A percentile compares a stretch with the other conserved stretches of the same genome.
These are phyloP conservation scores for Entomortierella lignicola DNA, from an alignment of 192 early-diverging fungal species.

Conservation along the genomic window DNA sequence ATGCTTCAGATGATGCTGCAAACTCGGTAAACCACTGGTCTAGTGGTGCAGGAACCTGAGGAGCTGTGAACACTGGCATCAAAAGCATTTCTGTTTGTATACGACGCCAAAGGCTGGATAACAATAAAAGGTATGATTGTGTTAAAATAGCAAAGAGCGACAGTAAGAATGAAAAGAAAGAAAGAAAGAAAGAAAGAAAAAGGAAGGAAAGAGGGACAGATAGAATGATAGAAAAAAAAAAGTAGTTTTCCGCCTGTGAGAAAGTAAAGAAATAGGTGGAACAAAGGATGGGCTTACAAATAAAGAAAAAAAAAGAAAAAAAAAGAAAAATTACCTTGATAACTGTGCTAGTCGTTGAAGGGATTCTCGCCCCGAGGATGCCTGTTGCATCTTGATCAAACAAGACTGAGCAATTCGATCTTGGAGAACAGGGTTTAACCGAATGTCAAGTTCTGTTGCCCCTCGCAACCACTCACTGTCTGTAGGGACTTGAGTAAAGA, in stretches of 20 bases:
- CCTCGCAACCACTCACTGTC: constrained; percentile 10
- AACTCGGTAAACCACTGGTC: constrained; percentile 15
- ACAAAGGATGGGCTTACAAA: background rate
- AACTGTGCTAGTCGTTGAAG: constrained; percentile 10
- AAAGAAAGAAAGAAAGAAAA: background rate
- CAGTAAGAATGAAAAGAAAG: background rate
- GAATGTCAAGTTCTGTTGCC: constrained; percentile 13
- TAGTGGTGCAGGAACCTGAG: constrained; percentile 1
- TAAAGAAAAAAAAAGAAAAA: background rate
- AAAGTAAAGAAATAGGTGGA: background rate
- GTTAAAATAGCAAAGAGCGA: background rate
- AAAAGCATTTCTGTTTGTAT: constrained; percentile 19
- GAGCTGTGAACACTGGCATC: constrained; percentile 10
- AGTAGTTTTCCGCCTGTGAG: background rate
- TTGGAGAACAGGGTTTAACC: constrained; percentile 6
- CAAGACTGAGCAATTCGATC: constrained; percentile 18
- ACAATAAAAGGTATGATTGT: background rate
- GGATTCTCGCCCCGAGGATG: constrained; percentile 24
- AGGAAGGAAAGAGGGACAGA: background rate
- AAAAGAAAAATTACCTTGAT: constrained; percentile 15
- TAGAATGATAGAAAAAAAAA: background rate
- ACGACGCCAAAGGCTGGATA: constrained; percentile 21
- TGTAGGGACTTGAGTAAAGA: constrained; percentile 7
- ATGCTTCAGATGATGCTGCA: background rate
- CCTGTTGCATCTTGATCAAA: constrained; percentile 20